Evolutionary conservation across 208 protist genomes (phyloP).

Genomic region (Trypanosoma cruzi): DNA sequence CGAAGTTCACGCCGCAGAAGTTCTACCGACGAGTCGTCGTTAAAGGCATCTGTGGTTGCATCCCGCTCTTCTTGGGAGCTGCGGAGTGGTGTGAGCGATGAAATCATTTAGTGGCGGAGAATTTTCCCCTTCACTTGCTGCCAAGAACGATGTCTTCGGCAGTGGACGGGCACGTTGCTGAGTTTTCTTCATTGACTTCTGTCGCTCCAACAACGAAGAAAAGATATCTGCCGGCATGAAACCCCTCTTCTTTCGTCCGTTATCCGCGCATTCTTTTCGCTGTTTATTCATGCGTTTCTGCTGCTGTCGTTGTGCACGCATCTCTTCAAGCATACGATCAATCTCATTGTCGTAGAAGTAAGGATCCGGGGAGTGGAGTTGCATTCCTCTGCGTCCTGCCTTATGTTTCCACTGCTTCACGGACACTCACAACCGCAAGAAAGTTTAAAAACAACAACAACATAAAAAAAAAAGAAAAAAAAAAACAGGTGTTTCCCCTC

Average conservation of each 20-base stretch:
- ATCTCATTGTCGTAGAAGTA: constrained; percentile 16
- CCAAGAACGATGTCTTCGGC: background rate
- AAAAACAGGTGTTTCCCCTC: too few relatives aligned
- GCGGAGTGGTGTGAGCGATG: background rate
- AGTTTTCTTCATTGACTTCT: background rate
- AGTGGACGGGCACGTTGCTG: background rate
- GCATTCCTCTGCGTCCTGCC: background rate
- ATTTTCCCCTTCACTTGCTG: background rate
- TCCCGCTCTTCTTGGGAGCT: background rate
- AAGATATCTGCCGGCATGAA: background rate
- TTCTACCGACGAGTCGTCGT: background rate
- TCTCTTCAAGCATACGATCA: constrained; percentile 12
- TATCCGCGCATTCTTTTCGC: background rate
- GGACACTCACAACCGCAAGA: too few relatives aligned
- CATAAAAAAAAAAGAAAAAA: background rate
- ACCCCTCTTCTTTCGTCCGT: background rate
- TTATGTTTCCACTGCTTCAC: background rate
- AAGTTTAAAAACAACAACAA: too few relatives aligned
- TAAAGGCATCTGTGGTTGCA: background rate
- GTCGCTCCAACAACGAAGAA: constrained; percentile 5
- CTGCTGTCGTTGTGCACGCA: constrained; percentile 5
- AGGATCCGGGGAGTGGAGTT: background rate
- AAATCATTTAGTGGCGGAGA: background rate
- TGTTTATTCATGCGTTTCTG: background rate
- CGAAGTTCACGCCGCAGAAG: constrained; percentile 1